Evolutionary conservation across 306 rosid species (phyloP).

Genomic region (Gastrolobium villosum): DNA sequence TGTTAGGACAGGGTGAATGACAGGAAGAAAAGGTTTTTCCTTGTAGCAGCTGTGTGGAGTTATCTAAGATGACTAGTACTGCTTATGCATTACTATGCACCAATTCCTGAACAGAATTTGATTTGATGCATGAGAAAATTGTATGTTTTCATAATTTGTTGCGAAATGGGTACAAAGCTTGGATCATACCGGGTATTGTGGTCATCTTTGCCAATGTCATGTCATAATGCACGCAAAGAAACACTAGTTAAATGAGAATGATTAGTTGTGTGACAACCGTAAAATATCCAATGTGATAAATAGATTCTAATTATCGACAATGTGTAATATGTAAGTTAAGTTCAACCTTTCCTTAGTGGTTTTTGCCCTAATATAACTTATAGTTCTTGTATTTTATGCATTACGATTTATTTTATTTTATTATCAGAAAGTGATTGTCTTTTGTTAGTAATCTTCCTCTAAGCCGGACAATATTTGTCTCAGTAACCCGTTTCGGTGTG

Average conservation of each 20-base stretch:
- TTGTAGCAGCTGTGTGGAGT: conserved; percentile 40
- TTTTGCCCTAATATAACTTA: neutral
- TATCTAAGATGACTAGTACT: conserved; percentile 6
- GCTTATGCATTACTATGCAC: conserved; percentile 11
- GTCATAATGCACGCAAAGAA: neutral
- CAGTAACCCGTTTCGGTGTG: neutral
- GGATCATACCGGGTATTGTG: conserved; percentile 6
- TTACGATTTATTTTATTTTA: neutral
- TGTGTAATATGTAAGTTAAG: neutral
- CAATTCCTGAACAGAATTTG: conserved; percentile 38
- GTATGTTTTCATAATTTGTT: conserved; percentile 31
- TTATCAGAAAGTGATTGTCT: neutral
- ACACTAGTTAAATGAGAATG: conserved; percentile 14
- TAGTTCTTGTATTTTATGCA: conserved; percentile 1
- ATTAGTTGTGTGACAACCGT: conserved; percentile 26
- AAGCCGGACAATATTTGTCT: neutral
- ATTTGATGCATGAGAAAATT: conserved; percentile 28
- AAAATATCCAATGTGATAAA: conserved; percentile 28
- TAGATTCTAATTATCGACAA: conserved; percentile 31
- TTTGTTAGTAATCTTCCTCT: neutral
- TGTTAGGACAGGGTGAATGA: conserved; percentile 12
- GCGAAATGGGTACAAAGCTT: conserved; percentile 16
- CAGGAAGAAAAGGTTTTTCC: conserved; percentile 33
- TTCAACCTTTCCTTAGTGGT: neutral
- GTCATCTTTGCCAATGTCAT: conserved; percentile 15